Evolutionary conservation across 2,329 filamentous ascomycete genomes (phyloP).

Genomic region (Xylaria multiplex): DNA sequence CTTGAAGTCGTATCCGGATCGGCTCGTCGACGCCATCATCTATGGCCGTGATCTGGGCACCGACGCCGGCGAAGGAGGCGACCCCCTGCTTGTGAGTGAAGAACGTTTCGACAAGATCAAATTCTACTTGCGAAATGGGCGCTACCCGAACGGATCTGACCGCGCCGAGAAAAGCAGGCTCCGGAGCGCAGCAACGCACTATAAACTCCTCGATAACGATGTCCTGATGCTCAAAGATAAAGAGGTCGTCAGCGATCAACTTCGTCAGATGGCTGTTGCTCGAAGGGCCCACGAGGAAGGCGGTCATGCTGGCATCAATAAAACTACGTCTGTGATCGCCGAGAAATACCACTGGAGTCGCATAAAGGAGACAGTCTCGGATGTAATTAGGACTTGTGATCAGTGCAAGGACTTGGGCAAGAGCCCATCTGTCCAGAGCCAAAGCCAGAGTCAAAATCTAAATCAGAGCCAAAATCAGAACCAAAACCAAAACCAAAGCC

Average conservation of each 20-base stretch:
- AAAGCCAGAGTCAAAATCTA: constrained; percentile 29
- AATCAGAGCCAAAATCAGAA: constrained; percentile 32
- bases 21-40: constrained; percentile 79
- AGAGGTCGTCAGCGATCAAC: constrained; percentile 91
- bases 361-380: constrained; percentile 96
- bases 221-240: constrained; percentile 97
- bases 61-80: constrained; percentile 55
- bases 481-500: constrained; percentile 25
- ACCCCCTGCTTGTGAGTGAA: constrained; percentile 87
- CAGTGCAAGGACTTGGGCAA: constrained; percentile 72
- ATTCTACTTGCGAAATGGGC: constrained; percentile 93
- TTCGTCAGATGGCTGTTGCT: constrained; percentile 90
- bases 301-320: constrained; percentile 94
- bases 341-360: constrained; percentile 97
- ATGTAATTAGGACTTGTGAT: constrained; percentile 90
- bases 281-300: constrained; percentile 74
- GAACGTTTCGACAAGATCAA: constrained; percentile 99
- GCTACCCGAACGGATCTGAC: constrained; percentile 93
- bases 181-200: constrained; percentile 92
- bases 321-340: constrained; percentile 93
- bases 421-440: constrained; percentile 33
- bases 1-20: constrained; percentile 73
- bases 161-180: constrained; percentile 95
- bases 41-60: constrained; percentile 73
- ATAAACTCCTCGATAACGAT: constrained; percentile 81